Base-by-base conservation (phyloP, 371 early-diverging fungal species). In the Mucor indicus region DNA sequence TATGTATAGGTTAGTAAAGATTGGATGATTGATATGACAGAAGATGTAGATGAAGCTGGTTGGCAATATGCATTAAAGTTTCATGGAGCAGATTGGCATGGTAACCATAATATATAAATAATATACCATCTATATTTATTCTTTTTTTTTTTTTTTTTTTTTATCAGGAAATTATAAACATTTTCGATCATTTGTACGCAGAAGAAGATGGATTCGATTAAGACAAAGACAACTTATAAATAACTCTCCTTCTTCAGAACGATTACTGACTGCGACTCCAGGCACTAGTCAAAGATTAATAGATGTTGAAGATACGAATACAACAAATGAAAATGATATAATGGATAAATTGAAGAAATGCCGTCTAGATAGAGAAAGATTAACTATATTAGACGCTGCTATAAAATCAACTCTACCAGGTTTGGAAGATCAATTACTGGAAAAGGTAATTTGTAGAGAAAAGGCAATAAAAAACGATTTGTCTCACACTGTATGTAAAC, bases 21-120 rank as follows among this genome's bases (percentile, higher is more conserved):
- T 23, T 84, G 84, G 84, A 60, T 84, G 62, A 79, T 81, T 15
- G 82, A 84, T 53, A 81, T 84, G 84, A 75, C 81, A n/a, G 79
- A 67, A 3, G 82, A 84, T 56, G 81, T 84, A 1, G 84, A 84
- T 48, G 81, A 82, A 62, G 75, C 67, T 25, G 75, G 78, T 23
- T 77, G 78, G 78, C 70, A 72, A 37, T 77, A 77, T 49, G 67
- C 75, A 32, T 32, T 77, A 16, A 63, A 67, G 20, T 72, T 75
- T 48, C 75, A 70, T 54, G 70, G 67, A 9, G 65, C 72, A 15
- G 50, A 42, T 11, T 79, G 76, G 79, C 74, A 73, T 51, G 79
- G 78, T 64, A 64, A 43, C 6, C 13, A 21, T 19, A 38, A 48
- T 6, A 25, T 30, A 13, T 29, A 29, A 19, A 19, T 15, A 19